Evolutionary conservation across 116 monocot species (phyloP).

Genomic region (Dioscorea cayenensis): DNA sequence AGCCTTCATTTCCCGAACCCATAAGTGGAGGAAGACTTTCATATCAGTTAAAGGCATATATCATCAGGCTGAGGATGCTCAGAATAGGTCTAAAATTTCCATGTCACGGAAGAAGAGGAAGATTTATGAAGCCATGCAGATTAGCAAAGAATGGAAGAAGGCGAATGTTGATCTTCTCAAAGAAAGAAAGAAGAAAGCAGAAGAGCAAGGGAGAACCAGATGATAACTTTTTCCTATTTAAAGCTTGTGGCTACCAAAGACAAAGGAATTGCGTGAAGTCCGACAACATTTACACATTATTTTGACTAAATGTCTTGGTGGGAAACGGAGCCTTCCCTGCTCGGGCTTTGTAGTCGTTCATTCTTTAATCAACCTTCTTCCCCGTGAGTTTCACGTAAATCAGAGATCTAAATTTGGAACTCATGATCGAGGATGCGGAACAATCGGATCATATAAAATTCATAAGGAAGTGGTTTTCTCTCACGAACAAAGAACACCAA

Average conservation of each 20-base stretch:
- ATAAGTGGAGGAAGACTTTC: slow-evolving; percentile 78
- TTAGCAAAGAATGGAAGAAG: slow-evolving; percentile 39
- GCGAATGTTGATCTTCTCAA: slow-evolving; percentile 45
- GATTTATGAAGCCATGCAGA: slow-evolving; percentile 85
- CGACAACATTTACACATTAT: slow-evolving; percentile 15
- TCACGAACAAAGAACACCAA: slow-evolving; percentile 30
- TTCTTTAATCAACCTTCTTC: slow-evolving; percentile 51
- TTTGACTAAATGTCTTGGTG: slow-evolving; percentile 10
- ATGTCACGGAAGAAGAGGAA: slow-evolving; percentile 80
- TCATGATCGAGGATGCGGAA: slow-evolving; percentile 5
- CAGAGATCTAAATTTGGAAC: slow-evolving; percentile 1
- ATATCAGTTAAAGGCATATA: slow-evolving; percentile 98
- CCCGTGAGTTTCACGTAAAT: slow-evolving; percentile 40
- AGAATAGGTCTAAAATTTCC: slow-evolving; percentile 35
- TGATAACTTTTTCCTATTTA: no score
- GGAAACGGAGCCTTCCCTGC: slow-evolving; percentile 18
- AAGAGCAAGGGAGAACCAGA: neutral
- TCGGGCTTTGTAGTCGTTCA: slow-evolving; percentile 33
- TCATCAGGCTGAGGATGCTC: slow-evolving; percentile 72
- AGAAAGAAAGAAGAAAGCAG: slow-evolving; percentile 57
- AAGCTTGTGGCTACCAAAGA: slow-evolving; percentile 22
- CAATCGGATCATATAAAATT: slow-evolving; percentile 14
- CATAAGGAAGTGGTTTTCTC: slow-evolving; percentile 51
- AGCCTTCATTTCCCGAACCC: slow-evolving; percentile 84
- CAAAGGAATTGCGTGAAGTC: slow-evolving; percentile 21